Base-by-base conservation (phyloP, 768 basidiomycete species). In the Amanita inopinata region DNA sequence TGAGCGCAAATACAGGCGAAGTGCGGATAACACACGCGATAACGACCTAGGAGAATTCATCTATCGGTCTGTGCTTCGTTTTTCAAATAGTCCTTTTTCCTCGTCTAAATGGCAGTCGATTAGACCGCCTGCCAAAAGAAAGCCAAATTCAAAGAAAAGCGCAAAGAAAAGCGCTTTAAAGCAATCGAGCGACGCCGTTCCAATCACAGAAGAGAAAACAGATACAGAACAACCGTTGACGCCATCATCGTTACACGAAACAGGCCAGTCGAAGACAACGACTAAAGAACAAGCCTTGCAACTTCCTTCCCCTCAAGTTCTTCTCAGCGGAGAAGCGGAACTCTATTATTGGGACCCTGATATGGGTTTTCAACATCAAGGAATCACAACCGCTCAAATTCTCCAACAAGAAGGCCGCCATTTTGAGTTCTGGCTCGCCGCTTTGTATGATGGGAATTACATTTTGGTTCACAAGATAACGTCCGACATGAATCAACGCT, bases 1-100 rank as follows among this genome's bases (percentile, higher is more conserved):
- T 60, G 96, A 99, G 57, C 78, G 92, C 62, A 93, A 92, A 66
- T 83, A 84, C 66, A 80, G 71, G 52, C 66, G 52, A 38, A 77
- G 75, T 51, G 85, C 87, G 8, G 81, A 87, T 42, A 74, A 69
- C 46, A 73, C 81, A 12, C 60, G 58, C 22, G 83, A 89, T 52
- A 61, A 68, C 1, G 79, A 85, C 23, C 65, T 97, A 25, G 75
- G 82, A 23, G 76, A 87, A 54, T 88, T 97, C 54, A 76, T 85
- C 15, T 85, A 81, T 75, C 72, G 72, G 86, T 91, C 52, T 61
- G 84, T 73, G 14, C 15, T 17, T 17, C 14, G 2, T 19, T 34
- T 12, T 17, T 12, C 6, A 4, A 7, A 7, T 28, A 28, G 7
- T 12, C 10, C 1, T 22, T 19, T 18, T 19, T 11, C 6, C 6